Evolutionary conservation across 2,329 filamentous ascomycete genomes (phyloP).

Genomic region (Calonectria ilicicola): DNA sequence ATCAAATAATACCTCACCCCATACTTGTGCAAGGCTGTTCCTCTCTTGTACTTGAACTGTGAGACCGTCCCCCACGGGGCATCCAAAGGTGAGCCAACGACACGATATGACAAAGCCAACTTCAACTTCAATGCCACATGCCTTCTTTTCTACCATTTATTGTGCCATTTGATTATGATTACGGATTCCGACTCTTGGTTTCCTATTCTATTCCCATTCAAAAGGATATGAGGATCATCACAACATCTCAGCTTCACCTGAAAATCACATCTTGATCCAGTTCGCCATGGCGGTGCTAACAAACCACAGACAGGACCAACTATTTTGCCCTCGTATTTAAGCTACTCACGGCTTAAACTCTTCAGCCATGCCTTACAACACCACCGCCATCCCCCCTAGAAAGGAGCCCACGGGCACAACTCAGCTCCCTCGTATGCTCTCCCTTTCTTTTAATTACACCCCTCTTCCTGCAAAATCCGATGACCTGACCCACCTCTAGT

Average conservation of each 20-base stretch:
- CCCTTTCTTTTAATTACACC: neutral
- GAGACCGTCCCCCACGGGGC: neutral
- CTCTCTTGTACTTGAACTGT: neutral
- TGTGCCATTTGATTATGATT: neutral
- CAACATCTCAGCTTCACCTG: neutral
- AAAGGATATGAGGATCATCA: neutral
- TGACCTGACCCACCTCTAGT: conserved; percentile 64
- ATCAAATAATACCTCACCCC: neutral
- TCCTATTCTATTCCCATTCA: neutral
- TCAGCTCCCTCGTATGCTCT: conserved; percentile 82
- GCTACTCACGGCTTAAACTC: neutral
- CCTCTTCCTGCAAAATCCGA: conserved; percentile 3
- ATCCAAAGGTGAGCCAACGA: conserved; percentile 3
- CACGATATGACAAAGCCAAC: neutral
- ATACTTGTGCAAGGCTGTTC: neutral
- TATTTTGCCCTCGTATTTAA: neutral
- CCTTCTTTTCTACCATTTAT: neutral
- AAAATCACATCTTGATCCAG: neutral
- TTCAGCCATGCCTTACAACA: conserved; percentile 86
- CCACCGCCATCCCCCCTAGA: conserved; percentile 81
- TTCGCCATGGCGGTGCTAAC: neutral
- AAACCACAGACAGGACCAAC: neutral
- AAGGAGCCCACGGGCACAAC: conserved; percentile 88
- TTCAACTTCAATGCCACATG: neutral
- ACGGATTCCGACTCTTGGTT: too few relatives aligned